phyloP scores from a whole-genome alignment of 2,329 filamentous ascomycete genomes.

The Penicillium sp. region DNA sequence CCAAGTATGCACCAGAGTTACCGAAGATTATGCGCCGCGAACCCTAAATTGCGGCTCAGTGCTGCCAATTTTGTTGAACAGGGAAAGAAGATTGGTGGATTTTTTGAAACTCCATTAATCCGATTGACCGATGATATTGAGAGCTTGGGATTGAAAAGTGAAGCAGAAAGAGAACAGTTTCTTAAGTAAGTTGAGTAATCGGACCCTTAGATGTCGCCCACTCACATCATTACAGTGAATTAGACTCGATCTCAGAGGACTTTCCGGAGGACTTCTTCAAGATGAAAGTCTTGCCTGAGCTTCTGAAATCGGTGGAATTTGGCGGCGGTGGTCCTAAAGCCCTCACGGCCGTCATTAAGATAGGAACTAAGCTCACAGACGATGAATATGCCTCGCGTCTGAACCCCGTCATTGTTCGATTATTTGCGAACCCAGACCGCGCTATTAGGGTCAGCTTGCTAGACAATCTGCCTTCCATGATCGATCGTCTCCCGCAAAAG shows the following conservation, averaged over 20 bases:
- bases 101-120: constrained; percentile 91
- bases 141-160: constrained; percentile 81
- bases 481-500: constrained; percentile 82
- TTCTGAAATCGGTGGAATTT: constrained; percentile 98
- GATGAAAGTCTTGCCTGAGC: constrained; percentile 89
- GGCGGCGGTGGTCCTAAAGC: constrained; percentile 92
- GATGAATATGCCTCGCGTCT: constrained; percentile 87
- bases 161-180: constrained; percentile 79
- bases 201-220: background rate
- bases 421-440: constrained; percentile 88
- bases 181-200: constrained; percentile 54
- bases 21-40: constrained; percentile 80
- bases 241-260: constrained; percentile 83
- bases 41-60: constrained; percentile 82
- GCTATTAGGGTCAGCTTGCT: constrained; percentile 87
- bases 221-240: constrained; percentile 51
- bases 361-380: constrained; percentile 76
- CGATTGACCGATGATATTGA: constrained; percentile 90
- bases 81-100: constrained; percentile 73
- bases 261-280: constrained; percentile 98
- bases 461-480: constrained; percentile 85
- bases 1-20: constrained; percentile 87
- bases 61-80: constrained; percentile 86
- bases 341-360: constrained; percentile 83
- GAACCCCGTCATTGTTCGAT: constrained; percentile 77